Percentiles rank a stretch among this genome's conserved stretches.
phyloP scores from a whole-genome alignment of 768 basidiomycete genomes.

The Pulveroboletus sp. region DNA sequence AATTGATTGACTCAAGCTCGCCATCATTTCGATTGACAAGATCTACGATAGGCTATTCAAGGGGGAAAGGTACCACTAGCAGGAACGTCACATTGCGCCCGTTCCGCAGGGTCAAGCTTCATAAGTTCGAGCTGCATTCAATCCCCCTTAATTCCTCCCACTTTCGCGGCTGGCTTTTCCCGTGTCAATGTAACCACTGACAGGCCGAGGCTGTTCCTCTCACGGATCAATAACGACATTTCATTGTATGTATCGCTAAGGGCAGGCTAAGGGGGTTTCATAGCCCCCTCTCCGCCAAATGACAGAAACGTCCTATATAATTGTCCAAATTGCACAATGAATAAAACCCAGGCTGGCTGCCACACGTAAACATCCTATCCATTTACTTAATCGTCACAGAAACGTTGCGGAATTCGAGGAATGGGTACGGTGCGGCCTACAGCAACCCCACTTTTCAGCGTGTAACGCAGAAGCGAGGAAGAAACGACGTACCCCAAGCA shows the following conservation, averaged over 20 bases:
- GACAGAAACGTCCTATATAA: no score
- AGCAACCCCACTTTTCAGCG: neutral
- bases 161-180: constrained; percentile 1
- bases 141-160: neutral
- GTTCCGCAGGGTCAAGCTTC: no score
- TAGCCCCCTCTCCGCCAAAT: no score
- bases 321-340: neutral
- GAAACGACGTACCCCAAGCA: constrained; percentile 24
- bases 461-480: neutral
- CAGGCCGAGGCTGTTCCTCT: no score
- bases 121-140: neutral
- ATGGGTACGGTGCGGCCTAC: constrained; percentile 23
- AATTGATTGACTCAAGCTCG: neutral
- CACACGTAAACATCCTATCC: neutral
- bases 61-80: neutral
- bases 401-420: constrained; percentile 29
- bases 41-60: no score
- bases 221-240: no score
- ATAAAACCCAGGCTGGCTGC: no score
- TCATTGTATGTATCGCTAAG: no score
- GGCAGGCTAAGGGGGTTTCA: no score
- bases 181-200: neutral
- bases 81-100: neutral
- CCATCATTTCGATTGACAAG: neutral
- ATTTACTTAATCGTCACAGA: constrained; percentile 19